phyloP scores from a whole-genome alignment of 768 basidiomycete species.

The Leccinum sublutescens region DNA sequence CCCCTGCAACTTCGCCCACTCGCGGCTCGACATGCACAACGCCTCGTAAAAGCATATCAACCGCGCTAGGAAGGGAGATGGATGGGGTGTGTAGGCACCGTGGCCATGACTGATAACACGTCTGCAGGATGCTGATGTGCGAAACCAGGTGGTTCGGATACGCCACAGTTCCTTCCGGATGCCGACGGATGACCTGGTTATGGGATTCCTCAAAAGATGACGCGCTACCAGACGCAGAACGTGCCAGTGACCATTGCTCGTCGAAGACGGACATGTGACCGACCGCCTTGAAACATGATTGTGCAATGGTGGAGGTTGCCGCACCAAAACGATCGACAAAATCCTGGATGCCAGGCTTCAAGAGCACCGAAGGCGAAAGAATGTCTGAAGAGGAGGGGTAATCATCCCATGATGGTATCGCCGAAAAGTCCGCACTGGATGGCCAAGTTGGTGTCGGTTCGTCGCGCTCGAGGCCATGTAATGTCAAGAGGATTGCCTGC shows the following conservation, averaged over 20 bases:
- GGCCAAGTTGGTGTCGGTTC: constrained; percentile 75
- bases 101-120: constrained; percentile 83
- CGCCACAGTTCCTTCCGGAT: constrained; percentile 59
- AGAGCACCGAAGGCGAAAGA: constrained; percentile 51
- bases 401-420: constrained; percentile 52
- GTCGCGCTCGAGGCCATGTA: constrained; percentile 73
- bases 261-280: constrained; percentile 83
- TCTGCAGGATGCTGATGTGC: constrained; percentile 69
- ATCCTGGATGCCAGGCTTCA: constrained; percentile 67
- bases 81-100: constrained; percentile 63
- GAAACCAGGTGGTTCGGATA: constrained; percentile 62
- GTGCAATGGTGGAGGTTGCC: constrained; percentile 55
- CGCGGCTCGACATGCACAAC: constrained; percentile 83
- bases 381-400: constrained; percentile 70
- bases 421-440: constrained; percentile 62
- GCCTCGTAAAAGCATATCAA: constrained; percentile 78
- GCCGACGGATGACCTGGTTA: constrained; percentile 64
- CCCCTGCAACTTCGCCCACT: constrained; percentile 64
- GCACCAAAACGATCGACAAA: constrained; percentile 67
- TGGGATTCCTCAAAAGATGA: constrained; percentile 67
- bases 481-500: constrained; percentile 72
- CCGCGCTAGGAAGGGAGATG: constrained; percentile 53
- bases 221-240: constrained; percentile 35
- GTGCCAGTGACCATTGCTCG: constrained; percentile 72
- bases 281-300: constrained; percentile 58